Conservation (phyloP, 371 early-diverging fungal genomes). For the Chytridiales sp. region DNA sequence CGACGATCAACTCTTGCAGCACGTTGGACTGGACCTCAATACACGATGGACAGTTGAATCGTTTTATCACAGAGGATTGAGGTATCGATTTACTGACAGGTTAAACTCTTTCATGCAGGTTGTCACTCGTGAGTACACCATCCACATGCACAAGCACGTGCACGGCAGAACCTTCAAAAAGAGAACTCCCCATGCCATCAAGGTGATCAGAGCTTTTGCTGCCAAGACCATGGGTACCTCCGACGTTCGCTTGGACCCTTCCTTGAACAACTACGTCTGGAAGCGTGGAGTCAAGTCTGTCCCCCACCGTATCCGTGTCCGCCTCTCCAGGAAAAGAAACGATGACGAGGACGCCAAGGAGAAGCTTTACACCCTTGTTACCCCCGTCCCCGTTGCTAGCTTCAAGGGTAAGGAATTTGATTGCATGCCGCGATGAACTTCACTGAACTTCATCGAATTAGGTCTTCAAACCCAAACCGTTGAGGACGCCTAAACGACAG, state of each 20-base stretch:
- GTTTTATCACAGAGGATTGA: background rate
- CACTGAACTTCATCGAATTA: too few species aligned
- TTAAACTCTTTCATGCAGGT: slow-evolving; percentile 27
- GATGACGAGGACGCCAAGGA: slow-evolving; percentile 91
- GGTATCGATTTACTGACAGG: background rate
- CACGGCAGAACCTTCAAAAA: slow-evolving; percentile 89
- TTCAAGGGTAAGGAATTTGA: too few species aligned
- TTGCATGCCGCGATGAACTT: too few species aligned
- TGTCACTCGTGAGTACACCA: slow-evolving; percentile 92
- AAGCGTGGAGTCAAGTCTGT: slow-evolving; percentile 85
- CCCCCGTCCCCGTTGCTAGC: slow-evolving; percentile 73
- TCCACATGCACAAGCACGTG: slow-evolving; percentile 91
- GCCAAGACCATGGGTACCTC: slow-evolving; percentile 83
- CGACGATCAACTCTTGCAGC: too few species aligned
- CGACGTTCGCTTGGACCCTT: slow-evolving; percentile 55
- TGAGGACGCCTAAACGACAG: too few species aligned
- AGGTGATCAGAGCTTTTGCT: slow-evolving; percentile 86
- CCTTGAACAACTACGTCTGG: slow-evolving; percentile 68
- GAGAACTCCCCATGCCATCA: slow-evolving; percentile 92
- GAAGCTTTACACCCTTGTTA: slow-evolving; percentile 90
- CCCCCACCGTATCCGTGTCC: slow-evolving; percentile 90
- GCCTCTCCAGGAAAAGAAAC: slow-evolving; percentile 88
- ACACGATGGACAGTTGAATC: too few species aligned
- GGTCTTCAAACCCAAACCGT: too few species aligned
- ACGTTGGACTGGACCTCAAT: too few species aligned